Conservation (phyloP, 768 basidiomycete genomes). For the Rhodotorula diobovata region DNA sequence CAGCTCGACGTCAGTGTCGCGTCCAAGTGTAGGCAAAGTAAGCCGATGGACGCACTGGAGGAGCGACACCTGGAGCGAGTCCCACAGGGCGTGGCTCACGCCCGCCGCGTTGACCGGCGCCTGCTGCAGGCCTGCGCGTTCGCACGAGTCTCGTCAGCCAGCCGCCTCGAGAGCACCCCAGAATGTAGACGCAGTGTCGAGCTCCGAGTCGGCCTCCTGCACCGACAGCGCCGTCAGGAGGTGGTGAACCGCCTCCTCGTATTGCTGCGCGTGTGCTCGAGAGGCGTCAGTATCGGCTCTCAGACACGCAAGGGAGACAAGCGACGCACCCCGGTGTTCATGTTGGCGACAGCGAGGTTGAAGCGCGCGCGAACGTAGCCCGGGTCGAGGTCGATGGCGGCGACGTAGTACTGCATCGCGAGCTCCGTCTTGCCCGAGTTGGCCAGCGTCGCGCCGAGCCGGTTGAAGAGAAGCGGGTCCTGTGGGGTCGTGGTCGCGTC, state of each 20-base stretch:
- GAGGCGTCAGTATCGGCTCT: neutral
- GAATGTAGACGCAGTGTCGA: slow-evolving; percentile 46
- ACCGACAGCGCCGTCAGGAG: slow-evolving; percentile 79
- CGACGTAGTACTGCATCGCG: slow-evolving; percentile 80
- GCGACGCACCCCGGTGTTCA: slow-evolving; percentile 32
- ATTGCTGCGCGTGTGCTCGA: slow-evolving; percentile 54
- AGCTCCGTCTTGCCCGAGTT: slow-evolving; percentile 69
- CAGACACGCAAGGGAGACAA: too few species aligned
- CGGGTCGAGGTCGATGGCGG: slow-evolving; percentile 80
- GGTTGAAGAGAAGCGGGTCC: slow-evolving; percentile 90
- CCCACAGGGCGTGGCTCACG: slow-evolving; percentile 77
- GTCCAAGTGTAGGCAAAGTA: too few species aligned
- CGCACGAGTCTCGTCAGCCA: neutral
- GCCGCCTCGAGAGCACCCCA: neutral
- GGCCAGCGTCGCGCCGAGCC: slow-evolving; percentile 89
- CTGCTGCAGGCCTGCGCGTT: slow-evolving; percentile 20
- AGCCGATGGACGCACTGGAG: slow-evolving; percentile 17
- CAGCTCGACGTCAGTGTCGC: neutral
- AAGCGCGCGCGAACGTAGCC: slow-evolving; percentile 71
- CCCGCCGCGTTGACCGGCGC: slow-evolving; percentile 55
- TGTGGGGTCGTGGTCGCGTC: too few species aligned
- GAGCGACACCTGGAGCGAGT: slow-evolving; percentile 62
- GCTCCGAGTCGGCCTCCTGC: slow-evolving; percentile 71
- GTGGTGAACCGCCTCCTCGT: slow-evolving; percentile 60
- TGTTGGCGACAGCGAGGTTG: slow-evolving; percentile 40